These are phyloP conservation scores for Scenedesmus sp. DNA, from an alignment of 163 green algal species.

Conservation along the genomic window DNA sequence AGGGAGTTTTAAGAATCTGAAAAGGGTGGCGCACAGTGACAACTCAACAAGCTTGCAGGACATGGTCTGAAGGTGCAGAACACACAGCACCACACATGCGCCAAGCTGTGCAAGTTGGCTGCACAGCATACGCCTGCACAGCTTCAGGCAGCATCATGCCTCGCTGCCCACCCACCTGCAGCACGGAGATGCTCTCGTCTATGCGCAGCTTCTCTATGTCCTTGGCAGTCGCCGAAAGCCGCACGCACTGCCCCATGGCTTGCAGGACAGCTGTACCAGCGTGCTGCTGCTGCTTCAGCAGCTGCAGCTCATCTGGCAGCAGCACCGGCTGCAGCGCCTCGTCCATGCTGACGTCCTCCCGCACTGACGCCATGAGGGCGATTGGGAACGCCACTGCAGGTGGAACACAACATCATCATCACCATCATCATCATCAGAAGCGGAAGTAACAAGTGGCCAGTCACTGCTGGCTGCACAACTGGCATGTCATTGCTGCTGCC, in stretches of 20 bases:
- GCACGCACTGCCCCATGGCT: background rate
- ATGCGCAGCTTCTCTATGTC: constrained; percentile 12
- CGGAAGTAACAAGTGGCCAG: too few relatives aligned
- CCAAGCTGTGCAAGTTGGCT: background rate
- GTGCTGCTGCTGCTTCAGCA: background rate
- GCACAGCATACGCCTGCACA: too few relatives aligned
- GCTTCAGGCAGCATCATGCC: background rate
- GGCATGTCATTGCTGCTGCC: too few relatives aligned
- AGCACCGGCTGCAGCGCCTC: background rate
- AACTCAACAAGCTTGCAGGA: too few relatives aligned
- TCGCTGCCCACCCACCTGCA: background rate
- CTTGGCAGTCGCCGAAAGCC: background rate
- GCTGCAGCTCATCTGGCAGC: background rate
- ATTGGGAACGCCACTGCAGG: constrained; percentile 68
- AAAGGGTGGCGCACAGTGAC: too few relatives aligned
- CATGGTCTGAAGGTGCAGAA: too few relatives aligned
- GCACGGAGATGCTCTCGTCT: background rate
- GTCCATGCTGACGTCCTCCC: constrained; percentile 47
- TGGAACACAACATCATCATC: background rate
- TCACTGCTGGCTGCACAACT: too few relatives aligned
- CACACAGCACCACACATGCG: background rate
- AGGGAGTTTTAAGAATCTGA: too few relatives aligned
- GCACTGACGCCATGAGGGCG: constrained; percentile 65
- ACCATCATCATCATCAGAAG: background rate
- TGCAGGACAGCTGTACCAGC: constrained; percentile 2